phyloP scores from a whole-genome alignment of 352 stramenopile genomes.

The Aphanomyces stellatus region DNA sequence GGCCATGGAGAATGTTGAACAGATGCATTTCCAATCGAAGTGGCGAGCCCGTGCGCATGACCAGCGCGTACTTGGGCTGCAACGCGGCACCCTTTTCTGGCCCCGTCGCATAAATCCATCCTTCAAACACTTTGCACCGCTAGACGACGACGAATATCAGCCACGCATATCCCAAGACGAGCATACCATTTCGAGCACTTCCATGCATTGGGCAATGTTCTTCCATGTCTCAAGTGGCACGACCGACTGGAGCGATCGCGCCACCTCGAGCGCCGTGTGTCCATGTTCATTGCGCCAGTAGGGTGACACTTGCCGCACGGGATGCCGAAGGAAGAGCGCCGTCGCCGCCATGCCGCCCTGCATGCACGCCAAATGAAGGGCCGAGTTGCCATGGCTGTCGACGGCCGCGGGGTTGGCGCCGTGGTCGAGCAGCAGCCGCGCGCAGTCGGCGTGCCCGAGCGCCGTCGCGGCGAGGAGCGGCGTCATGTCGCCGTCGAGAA shows the following conservation, averaged over 20 bases:
- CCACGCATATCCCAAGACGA: conserved; percentile 31
- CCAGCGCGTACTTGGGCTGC: not conserved
- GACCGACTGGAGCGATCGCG: conserved; percentile 73
- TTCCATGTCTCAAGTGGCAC: conserved; percentile 63
- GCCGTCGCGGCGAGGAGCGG: conserved; percentile 68
- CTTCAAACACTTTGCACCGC: conserved; percentile 19
- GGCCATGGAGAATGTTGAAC: not conserved
- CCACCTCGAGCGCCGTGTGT: conserved; percentile 72
- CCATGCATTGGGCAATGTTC: conserved; percentile 58
- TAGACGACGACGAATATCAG: conserved; percentile 36
- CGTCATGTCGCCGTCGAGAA: conserved; percentile 13
- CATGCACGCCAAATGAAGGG: not conserved
- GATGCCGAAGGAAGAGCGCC: not conserved
- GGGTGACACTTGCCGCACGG: not conserved
- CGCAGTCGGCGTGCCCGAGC: conserved; percentile 56
- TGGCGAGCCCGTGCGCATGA: not conserved
- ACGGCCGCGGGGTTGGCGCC: conserved; percentile 54
- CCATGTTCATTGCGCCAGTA: conserved; percentile 54
- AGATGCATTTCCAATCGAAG: not conserved
- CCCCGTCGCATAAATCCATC: not conserved
- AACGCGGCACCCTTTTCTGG: not conserved
- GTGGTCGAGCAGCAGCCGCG: conserved; percentile 60
- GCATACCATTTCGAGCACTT: conserved; percentile 20
- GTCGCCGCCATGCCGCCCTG: not conserved
- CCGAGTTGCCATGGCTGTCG: not conserved